Evolutionary conservation across 2,329 filamentous ascomycete genomes (phyloP).

Genomic region (Claviceps spartinae): DNA sequence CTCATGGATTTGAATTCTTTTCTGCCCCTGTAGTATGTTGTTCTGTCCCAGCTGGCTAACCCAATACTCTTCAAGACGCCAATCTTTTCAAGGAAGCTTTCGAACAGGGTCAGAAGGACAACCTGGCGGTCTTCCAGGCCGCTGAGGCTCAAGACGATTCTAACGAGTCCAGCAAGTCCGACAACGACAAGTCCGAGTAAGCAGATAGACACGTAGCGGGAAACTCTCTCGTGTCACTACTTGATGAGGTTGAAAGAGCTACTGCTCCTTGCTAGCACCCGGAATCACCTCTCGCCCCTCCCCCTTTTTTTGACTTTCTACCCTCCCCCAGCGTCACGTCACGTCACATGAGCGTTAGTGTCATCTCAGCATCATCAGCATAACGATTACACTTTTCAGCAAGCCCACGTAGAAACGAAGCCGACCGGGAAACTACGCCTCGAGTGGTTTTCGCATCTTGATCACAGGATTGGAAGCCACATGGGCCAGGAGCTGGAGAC

Average conservation of each 20-base stretch:
- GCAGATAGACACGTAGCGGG: not conserved
- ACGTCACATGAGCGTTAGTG: slow-evolving; percentile 11
- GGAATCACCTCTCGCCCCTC: slow-evolving; percentile 5
- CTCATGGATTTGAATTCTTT: not conserved
- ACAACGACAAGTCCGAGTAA: slow-evolving; percentile 4
- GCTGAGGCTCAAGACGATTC: slow-evolving; percentile 5
- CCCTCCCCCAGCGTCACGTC: not conserved
- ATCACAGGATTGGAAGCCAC: not conserved
- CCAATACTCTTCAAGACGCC: slow-evolving; percentile 48
- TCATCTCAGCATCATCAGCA: slow-evolving; percentile 7
- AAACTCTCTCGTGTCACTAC: not conserved
- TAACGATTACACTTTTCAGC: slow-evolving; percentile 1
- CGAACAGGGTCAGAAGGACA: slow-evolving; percentile 92
- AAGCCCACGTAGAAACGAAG: not conserved
- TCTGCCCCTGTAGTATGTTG: not conserved
- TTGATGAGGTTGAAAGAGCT: slow-evolving; percentile 3
- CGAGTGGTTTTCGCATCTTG: not conserved
- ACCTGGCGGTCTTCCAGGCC: slow-evolving; percentile 69
- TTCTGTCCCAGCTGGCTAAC: not conserved
- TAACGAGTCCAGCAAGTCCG: slow-evolving; percentile 9
- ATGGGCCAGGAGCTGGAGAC: slow-evolving; percentile 1
- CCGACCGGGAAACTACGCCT: not conserved
- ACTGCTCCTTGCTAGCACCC: slow-evolving; percentile 1
- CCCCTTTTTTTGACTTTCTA: not conserved
- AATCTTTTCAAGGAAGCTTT: slow-evolving; percentile 97